These are phyloP conservation scores for Rhynchospora breviuscula DNA, from an alignment of 176 grass and related monocot species.

Conservation along the genomic window DNA sequence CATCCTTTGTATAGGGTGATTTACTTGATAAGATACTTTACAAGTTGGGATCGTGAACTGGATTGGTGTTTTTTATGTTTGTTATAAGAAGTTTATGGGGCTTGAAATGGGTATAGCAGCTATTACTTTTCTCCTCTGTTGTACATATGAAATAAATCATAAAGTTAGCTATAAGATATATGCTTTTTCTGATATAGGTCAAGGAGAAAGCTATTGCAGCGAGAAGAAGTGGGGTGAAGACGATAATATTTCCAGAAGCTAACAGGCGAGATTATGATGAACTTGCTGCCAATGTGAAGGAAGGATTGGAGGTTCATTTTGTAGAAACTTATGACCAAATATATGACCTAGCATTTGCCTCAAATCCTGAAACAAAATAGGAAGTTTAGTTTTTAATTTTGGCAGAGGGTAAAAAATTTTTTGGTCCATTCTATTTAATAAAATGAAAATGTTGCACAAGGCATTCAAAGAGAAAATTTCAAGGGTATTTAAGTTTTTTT, in stretches of 20 bases:
- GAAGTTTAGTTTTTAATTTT: constrained; percentile 25
- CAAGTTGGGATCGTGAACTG: not conserved
- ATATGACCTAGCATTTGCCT: constrained; percentile 59
- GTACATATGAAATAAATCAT: not conserved
- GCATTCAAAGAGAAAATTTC: not conserved
- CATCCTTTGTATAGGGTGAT: not conserved
- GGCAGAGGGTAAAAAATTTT: not conserved
- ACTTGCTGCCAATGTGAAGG: constrained; percentile 82
- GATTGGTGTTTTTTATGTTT: not conserved
- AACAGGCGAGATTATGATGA: constrained; percentile 94
- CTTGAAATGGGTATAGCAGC: not conserved
- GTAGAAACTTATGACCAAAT: constrained; percentile 75
- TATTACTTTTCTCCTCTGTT: not conserved
- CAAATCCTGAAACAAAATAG: constrained; percentile 29
- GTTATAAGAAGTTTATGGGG: not conserved
- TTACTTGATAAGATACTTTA: not conserved
- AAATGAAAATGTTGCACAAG: not conserved
- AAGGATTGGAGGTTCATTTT: constrained; percentile 86
- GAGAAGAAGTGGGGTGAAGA: constrained; percentile 71
- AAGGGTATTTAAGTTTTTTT: not conserved
- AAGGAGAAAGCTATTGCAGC: constrained; percentile 98
- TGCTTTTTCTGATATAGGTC: constrained; percentile 49
- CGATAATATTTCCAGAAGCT: constrained; percentile 74
- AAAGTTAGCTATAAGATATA: not conserved
- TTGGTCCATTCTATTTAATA: constrained; percentile 6